Conservation (phyloP, 805 yeast species). For the Grigorovia humatica region DNA sequence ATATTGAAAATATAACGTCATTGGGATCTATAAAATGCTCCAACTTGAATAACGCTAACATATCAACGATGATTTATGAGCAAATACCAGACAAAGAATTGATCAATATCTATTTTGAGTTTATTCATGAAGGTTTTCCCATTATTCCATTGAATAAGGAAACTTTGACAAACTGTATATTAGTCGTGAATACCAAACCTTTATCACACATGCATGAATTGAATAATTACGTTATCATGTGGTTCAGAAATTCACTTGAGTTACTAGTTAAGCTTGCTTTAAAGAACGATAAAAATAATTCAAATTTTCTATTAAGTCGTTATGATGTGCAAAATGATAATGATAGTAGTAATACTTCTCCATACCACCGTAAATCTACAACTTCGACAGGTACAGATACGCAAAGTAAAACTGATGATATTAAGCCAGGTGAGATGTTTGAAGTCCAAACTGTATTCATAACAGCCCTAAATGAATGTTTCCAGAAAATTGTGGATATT, state of each 20-base stretch:
- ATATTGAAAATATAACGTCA: not conserved
- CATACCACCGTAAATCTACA: slow-evolving; percentile 1
- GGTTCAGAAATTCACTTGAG: slow-evolving; percentile 28
- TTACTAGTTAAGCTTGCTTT: slow-evolving; percentile 22
- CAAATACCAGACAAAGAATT: slow-evolving; percentile 29
- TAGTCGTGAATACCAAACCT: slow-evolving; percentile 25
- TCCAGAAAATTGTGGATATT: slow-evolving; percentile 24
- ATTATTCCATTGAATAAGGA: slow-evolving; percentile 30
- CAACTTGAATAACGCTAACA: not conserved
- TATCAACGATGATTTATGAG: slow-evolving; percentile 13
- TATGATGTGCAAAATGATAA: not conserved
- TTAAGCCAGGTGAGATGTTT: slow-evolving; percentile 3
- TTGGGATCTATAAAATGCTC: not conserved
- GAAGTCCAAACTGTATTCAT: slow-evolving; percentile 21
- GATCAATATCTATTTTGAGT: slow-evolving; percentile 39
- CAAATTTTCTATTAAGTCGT: not conserved
- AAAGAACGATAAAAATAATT: slow-evolving; percentile 11
- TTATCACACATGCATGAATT: slow-evolving; percentile 24
- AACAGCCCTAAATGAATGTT: slow-evolving; percentile 24
- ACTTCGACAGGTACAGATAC: not conserved
- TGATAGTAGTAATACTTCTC: slow-evolving; percentile 1
- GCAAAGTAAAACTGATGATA: slow-evolving; percentile 1
- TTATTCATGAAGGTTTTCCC: slow-evolving; percentile 33
- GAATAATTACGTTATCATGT: slow-evolving; percentile 23
- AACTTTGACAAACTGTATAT: slow-evolving; percentile 23